Base-by-base conservation (phyloP, 108 stramenopile genomes). In the Pseudonitzschia multiseries region DNA sequence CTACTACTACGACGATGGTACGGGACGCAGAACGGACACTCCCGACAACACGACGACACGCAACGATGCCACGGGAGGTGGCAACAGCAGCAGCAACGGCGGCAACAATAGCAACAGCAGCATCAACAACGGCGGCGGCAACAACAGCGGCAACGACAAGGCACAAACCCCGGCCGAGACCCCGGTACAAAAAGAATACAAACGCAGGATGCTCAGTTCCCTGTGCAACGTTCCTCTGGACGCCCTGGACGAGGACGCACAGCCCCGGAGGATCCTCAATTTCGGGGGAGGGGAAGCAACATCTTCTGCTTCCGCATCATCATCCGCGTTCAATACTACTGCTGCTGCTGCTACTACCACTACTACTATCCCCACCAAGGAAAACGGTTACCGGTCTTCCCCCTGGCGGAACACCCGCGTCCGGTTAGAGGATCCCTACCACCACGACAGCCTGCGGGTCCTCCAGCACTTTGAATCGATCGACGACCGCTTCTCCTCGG, bases 131-230 rank as follows among this genome's bases (percentile, higher is more conserved):
- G 48, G 57, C 42, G 40, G 46, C 62, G 42, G 22, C 54, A 28
- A 27, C 26, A 33, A 48, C 33, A 27, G 14, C n/a, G 42, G 21
- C 15, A 69, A 69, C 15, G 76, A 77, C 33, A 69, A 60, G 46
- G 54, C 75, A 41, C 78, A 70, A 68, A 28, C 65, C 5, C 74
- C 77, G 15, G 61, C 70, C 10, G 83, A 81, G 60, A 91, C 89
- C 6, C 89, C 92, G 6, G 42, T 93, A 21, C 89, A 93, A 74
- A 86, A 87, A 22, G 93, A 94, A 66, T 94, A 87, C 78, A 87
- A 89, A 27, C 78, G 93, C 27, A 67, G 91, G 66, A 90, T 94
- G 91, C 69, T 88, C 26, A 91, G 93, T 46, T 87, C 93, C 0
- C 72, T 94, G 44, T 81, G 90, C 72, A 88, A 89, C 73, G 71